These are phyloP conservation scores for Camellia japonica DNA, from an alignment of 148 eudicot species.

Conservation along the genomic window DNA sequence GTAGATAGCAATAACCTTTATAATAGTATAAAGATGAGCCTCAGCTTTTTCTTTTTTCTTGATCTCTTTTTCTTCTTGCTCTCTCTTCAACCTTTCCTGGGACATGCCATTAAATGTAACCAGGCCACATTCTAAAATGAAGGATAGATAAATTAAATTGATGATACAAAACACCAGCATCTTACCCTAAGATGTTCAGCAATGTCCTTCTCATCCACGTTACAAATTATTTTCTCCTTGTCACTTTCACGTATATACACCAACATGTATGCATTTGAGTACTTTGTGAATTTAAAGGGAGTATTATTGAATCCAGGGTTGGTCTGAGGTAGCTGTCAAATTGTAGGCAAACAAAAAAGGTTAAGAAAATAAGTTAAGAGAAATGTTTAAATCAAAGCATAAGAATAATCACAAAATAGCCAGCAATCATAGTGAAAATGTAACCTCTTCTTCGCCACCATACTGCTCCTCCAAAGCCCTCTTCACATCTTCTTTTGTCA, in stretches of 20 bases:
- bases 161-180: not conserved
- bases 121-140: not conserved
- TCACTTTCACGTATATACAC: constrained; percentile 94
- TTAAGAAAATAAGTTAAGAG: constrained; percentile 7
- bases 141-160: not conserved
- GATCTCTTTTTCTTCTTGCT: constrained; percentile 89
- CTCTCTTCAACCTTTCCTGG: constrained; percentile 87
- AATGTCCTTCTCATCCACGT: constrained; percentile 95
- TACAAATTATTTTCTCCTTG: constrained; percentile 85
- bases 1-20: constrained; percentile 55
- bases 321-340: constrained; percentile 72
- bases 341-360: constrained; percentile 6
- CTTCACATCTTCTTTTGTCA: constrained; percentile 90
- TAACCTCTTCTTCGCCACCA: constrained; percentile 99
- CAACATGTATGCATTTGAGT: constrained; percentile 98
- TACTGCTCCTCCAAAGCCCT: constrained; percentile 93
- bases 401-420: not conserved
- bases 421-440: not conserved
- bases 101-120: constrained; percentile 16
- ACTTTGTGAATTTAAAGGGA: constrained; percentile 91
- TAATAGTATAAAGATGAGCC: constrained; percentile 93
- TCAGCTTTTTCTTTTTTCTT: constrained; percentile 93
- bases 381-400: not conserved
- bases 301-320: constrained; percentile 93
- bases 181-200: constrained; percentile 92